Conservation (phyloP, 805 yeast genomes). For the Barnettozyma sp. region DNA sequence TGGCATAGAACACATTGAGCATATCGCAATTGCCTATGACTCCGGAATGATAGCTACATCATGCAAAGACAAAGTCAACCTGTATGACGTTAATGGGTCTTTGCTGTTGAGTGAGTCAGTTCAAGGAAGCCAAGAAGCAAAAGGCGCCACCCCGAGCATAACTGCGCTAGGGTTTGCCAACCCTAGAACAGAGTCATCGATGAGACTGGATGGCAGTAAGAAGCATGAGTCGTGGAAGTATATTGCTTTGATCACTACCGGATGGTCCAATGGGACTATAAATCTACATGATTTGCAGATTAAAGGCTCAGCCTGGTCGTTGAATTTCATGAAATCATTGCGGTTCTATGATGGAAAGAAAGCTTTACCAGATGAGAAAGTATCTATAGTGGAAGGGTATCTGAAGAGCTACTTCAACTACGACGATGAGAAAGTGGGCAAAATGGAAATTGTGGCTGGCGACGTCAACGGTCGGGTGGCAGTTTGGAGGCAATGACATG, state of each 20-base stretch:
- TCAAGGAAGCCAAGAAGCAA: conserved; percentile 6
- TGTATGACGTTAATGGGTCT: conserved; percentile 53
- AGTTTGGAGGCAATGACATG: conserved; percentile 33
- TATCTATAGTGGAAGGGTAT: conserved; percentile 30
- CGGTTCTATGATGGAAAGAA: conserved; percentile 19
- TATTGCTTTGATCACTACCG: conserved; percentile 31
- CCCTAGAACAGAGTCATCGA: conserved; percentile 21
- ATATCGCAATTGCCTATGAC: conserved; percentile 44
- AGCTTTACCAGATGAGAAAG: conserved; percentile 12
- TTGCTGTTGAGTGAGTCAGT: conserved; percentile 24
- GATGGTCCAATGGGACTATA: conserved; percentile 29
- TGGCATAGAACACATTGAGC: conserved; percentile 13
- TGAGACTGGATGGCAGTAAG: conserved; percentile 23
- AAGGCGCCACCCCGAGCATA: conserved; percentile 17
- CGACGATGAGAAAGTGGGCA: conserved; percentile 33
- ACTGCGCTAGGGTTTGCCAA: conserved; percentile 26
- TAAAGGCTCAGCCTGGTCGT: conserved; percentile 19
- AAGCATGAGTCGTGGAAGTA: conserved; percentile 35
- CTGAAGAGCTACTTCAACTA: conserved; percentile 27
- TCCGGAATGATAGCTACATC: conserved; percentile 45
- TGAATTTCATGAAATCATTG: conserved; percentile 20
- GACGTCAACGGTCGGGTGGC: conserved; percentile 47
- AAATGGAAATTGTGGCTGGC: conserved; percentile 43
- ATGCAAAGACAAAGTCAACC: conserved; percentile 22
- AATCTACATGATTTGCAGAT: conserved; percentile 28